A percentile compares a stretch with the other conserved stretches of the same genome.
Evolutionary conservation across 1,139 yeast genomes (phyloP).

Genomic region (Candida neerlandica): DNA sequence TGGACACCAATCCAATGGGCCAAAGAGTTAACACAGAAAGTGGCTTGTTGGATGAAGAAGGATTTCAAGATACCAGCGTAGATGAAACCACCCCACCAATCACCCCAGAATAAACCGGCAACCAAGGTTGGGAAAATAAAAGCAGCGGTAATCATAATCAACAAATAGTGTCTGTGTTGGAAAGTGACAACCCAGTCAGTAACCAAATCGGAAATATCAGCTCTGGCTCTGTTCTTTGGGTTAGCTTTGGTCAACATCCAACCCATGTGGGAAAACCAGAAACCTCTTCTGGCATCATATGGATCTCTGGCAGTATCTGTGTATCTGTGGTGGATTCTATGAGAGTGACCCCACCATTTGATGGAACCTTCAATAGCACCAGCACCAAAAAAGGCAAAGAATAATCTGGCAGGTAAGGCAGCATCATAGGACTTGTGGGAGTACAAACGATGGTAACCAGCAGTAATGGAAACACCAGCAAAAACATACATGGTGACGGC

Average conservation of each 20-base stretch:
- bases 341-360: constrained; percentile 99
- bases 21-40: constrained; percentile 96
- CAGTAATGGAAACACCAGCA: constrained; percentile 91
- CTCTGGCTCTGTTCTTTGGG: constrained; percentile 94
- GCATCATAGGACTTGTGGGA: constrained; percentile 90
- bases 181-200: constrained; percentile 88
- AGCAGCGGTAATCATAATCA: constrained; percentile 66
- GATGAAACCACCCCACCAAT: constrained; percentile 88
- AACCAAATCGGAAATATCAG: constrained; percentile 90
- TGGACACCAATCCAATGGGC: constrained; percentile 99
- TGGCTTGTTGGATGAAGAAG: constrained; percentile 90
- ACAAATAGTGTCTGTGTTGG: constrained; percentile 90
- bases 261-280: constrained; percentile 95
- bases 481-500: constrained; percentile 64
- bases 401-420: constrained; percentile 64
- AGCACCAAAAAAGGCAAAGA: constrained; percentile 86
- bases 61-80: constrained; percentile 89
- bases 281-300: constrained; percentile 93
- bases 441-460: constrained; percentile 72
- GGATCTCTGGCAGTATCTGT: constrained; percentile 98
- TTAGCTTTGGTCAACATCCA: constrained; percentile 96
- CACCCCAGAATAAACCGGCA: constrained; percentile 85
- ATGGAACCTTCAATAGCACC: constrained; percentile 96
- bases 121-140: constrained; percentile 73
- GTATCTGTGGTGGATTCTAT: constrained; percentile 96